phyloP scores from a whole-genome alignment of 345 rosid genomes.

The Euphorbia peplus region DNA sequence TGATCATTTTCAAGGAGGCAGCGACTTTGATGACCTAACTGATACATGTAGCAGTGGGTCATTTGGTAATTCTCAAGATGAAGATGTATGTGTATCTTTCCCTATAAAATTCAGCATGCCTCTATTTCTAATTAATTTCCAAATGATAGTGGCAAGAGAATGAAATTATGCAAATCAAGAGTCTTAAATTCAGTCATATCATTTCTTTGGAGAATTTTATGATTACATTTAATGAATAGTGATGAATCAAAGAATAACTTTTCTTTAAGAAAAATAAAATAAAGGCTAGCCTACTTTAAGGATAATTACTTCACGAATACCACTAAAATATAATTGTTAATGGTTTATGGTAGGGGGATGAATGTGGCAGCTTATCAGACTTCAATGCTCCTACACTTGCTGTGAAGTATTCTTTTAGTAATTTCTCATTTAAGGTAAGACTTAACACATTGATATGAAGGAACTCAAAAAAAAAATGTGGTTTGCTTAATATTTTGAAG shows the following conservation, averaged over 20 bases:
- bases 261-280: not conserved
- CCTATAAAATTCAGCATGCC: not conserved
- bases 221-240: too few relatives aligned
- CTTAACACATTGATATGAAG: not conserved
- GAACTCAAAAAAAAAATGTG: not conserved
- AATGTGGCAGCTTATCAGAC: conserved; percentile 75
- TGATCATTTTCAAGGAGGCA: conserved; percentile 68
- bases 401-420: conserved; percentile 86
- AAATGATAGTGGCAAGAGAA: too few relatives aligned
- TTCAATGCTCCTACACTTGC: conserved; percentile 61
- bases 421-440: conserved; percentile 90
- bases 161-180: too few relatives aligned
- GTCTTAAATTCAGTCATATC: too few relatives aligned
- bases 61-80: conserved; percentile 61
- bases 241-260: too few relatives aligned
- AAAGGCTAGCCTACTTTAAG: not conserved
- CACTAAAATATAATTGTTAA: not conserved
- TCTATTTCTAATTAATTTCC: not conserved
- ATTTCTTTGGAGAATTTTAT: not conserved
- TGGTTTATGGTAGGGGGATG: conserved; percentile 58
- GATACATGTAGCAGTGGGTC: conserved; percentile 80
- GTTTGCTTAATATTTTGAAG: not conserved
- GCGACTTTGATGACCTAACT: conserved; percentile 77
- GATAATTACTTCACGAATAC: not conserved
- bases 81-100: conserved; percentile 47